Conservation (phyloP, 257 asterid species). For the Petunia secreta region DNA sequence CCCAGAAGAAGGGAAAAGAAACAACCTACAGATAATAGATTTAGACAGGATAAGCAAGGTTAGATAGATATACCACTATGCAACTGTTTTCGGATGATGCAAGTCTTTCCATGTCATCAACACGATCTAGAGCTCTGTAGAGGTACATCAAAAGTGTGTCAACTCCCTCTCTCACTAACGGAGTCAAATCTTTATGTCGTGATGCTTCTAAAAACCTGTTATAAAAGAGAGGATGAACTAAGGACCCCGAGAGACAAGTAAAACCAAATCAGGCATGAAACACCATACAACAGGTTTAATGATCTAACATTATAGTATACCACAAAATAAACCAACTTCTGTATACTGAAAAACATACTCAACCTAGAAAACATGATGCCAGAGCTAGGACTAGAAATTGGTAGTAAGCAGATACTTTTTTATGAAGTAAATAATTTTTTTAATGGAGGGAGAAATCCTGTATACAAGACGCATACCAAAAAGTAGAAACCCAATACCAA, state of each 20-base stretch:
- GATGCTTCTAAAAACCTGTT: conserved; percentile 79
- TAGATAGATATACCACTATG: conserved; percentile 72
- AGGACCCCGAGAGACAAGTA: conserved; percentile 21
- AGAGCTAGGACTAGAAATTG: too few species aligned
- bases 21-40: conserved; percentile 7
- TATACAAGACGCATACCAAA: too few species aligned
- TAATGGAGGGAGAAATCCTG: too few species aligned
- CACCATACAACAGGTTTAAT: background rate
- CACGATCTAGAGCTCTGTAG: conserved; percentile 75
- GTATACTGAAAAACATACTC: background rate
- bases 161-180: conserved; percentile 82
- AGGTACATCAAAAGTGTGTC: conserved; percentile 95
- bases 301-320: background rate
- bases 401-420: too few species aligned
- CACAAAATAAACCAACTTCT: conserved; percentile 20
- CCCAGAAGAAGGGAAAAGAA: background rate
- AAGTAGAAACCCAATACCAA: background rate
- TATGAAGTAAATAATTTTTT: too few species aligned
- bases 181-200: conserved; percentile 67
- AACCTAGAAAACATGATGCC: background rate
- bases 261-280: conserved; percentile 17
- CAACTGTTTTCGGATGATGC: conserved; percentile 89
- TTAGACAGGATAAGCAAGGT: background rate
- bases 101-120: conserved; percentile 88
- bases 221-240: conserved; percentile 30